Evolutionary conservation across 345 rosid species (phyloP).

Genomic region (Viola odorata): DNA sequence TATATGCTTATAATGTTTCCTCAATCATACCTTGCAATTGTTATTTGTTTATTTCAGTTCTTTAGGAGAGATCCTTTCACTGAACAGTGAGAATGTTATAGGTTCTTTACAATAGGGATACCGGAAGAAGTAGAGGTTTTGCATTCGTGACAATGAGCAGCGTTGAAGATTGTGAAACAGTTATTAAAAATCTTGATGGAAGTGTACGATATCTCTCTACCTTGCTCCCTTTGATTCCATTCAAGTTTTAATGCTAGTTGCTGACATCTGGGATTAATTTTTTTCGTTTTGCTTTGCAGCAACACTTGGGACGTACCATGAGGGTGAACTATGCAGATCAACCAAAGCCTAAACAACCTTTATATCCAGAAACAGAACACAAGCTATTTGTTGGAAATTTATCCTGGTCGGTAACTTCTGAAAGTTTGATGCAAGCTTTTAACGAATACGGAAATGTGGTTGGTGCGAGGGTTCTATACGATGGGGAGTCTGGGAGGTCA

Average conservation of each 20-base stretch:
- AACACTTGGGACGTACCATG: constrained; percentile 57
- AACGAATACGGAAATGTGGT: constrained; percentile 67
- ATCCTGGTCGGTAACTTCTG: constrained; percentile 79
- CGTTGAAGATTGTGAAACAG: constrained; percentile 62
- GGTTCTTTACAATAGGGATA: constrained; percentile 78
- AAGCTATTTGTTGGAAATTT: constrained; percentile 84
- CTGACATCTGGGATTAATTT: neutral
- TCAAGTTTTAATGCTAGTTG: too few relatives aligned
- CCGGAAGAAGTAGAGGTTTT: constrained; percentile 85
- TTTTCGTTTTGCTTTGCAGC: constrained; percentile 30
- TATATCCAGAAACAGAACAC: constrained; percentile 77
- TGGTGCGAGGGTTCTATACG: constrained; percentile 77
- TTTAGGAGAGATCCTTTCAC: neutral
- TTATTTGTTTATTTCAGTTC: neutral
- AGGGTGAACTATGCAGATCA: constrained; percentile 77
- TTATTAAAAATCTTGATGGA: constrained; percentile 81
- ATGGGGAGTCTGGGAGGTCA: constrained; percentile 84
- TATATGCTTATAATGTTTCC: neutral
- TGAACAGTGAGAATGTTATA: constrained; percentile 15
- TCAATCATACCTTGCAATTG: neutral
- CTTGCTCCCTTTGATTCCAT: neutral
- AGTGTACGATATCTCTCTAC: constrained; percentile 44
- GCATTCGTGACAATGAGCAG: constrained; percentile 91
- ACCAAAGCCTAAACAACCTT: constrained; percentile 56
- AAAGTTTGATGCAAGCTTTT: constrained; percentile 61